phyloP scores from a whole-genome alignment of 306 rosid species.

The Glycine soja region DNA sequence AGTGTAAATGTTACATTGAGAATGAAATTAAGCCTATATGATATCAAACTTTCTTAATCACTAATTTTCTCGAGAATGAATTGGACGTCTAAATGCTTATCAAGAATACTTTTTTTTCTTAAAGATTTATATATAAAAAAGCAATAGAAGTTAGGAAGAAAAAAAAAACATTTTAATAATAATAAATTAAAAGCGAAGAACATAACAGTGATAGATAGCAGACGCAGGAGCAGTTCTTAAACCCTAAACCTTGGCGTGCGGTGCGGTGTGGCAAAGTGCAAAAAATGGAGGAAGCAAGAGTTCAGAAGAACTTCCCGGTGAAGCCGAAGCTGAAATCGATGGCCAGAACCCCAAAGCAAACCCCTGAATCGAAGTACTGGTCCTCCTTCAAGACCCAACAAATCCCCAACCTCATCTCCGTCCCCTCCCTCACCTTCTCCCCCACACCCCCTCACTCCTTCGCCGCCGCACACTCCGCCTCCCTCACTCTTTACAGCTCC shows the following conservation, averaged over 20 bases:
- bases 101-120: too few species aligned
- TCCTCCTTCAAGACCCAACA: constrained; percentile 78
- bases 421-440: constrained; percentile 73
- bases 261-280: background rate
- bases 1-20: too few species aligned
- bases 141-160: too few species aligned
- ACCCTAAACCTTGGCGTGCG: constrained; percentile 48
- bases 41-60: too few species aligned
- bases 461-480: constrained; percentile 75
- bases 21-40: too few species aligned
- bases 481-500: constrained; percentile 66
- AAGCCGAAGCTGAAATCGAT: constrained; percentile 79
- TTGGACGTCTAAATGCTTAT: too few species aligned
- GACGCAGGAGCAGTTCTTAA: constrained; percentile 1
- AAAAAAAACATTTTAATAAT: too few species aligned
- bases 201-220: too few species aligned
- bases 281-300: constrained; percentile 64
- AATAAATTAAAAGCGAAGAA: too few species aligned
- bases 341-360: constrained; percentile 62
- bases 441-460: constrained; percentile 63
- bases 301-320: constrained; percentile 56
- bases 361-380: constrained; percentile 83
- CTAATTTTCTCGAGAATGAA: background rate
- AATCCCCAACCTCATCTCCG: constrained; percentile 65
- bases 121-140: too few species aligned